A percentile compares a stretch with the other conserved stretches of the same genome.
Conservation (phyloP, 352 stramenopile species). For the Globisporangium irregulare region DNA sequence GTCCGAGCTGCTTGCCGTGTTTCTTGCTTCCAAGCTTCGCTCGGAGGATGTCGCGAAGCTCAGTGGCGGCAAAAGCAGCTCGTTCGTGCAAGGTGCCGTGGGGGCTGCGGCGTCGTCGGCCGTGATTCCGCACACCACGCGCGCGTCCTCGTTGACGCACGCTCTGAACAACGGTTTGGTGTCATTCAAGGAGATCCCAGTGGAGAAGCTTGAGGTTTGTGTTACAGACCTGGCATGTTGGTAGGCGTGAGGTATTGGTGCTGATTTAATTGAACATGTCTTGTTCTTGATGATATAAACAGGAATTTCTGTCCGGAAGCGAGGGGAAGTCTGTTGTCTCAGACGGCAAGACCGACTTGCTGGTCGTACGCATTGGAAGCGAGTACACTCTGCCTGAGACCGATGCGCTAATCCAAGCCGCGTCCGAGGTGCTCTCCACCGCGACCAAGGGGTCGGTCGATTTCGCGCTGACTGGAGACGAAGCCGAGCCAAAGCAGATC, state of each 20-base stretch:
- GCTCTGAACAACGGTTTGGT: slow-evolving; percentile 12
- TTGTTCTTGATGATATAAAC: neutral
- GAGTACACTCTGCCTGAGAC: slow-evolving; percentile 29
- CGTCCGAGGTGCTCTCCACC: slow-evolving; percentile 29
- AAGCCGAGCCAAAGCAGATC: slow-evolving; percentile 26
- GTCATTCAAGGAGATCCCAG: slow-evolving; percentile 15
- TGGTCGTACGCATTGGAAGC: slow-evolving; percentile 56
- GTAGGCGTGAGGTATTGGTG: neutral
- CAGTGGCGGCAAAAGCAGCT: slow-evolving; percentile 16
- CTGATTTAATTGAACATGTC: neutral
- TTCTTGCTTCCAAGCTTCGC: slow-evolving; percentile 41
- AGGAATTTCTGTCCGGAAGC: slow-evolving; percentile 14
- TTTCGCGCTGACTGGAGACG: slow-evolving; percentile 67
- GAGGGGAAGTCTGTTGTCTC: slow-evolving; percentile 31
- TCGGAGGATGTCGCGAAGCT: slow-evolving; percentile 46
- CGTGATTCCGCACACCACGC: slow-evolving; percentile 72
- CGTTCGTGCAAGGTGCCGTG: slow-evolving; percentile 51
- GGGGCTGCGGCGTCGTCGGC: slow-evolving; percentile 51
- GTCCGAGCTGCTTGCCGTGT: slow-evolving; percentile 58
- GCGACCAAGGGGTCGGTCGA: slow-evolving; percentile 38
- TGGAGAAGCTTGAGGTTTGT: slow-evolving; percentile 24
- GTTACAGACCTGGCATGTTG: neutral
- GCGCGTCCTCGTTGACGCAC: slow-evolving; percentile 32
- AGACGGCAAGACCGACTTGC: slow-evolving; percentile 57
- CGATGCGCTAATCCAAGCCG: slow-evolving; percentile 43